phyloP scores from a whole-genome alignment of 1,284 basidiomycete genomes.

The Apiotrichum laibachii region DNA sequence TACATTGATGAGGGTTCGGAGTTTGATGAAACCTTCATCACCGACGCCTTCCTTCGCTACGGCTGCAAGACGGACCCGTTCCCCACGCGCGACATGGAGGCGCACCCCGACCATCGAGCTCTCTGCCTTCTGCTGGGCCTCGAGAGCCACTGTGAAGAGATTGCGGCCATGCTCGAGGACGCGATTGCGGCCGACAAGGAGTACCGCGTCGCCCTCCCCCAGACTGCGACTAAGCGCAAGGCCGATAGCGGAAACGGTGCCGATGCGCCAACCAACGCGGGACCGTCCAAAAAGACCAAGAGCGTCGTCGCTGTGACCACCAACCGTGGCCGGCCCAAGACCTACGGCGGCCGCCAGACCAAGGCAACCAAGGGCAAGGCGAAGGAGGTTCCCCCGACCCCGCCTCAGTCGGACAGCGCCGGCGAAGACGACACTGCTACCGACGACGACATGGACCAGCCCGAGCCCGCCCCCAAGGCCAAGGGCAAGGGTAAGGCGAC shows the following conservation, averaged over 20 bases:
- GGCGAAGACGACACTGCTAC: too few species aligned
- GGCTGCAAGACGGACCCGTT: conserved; percentile 1
- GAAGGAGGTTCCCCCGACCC: too few species aligned
- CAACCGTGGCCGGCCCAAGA: too few species aligned
- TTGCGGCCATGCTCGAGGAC: neutral
- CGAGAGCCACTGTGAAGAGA: neutral
- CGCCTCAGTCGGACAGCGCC: too few species aligned
- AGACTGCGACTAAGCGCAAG: neutral
- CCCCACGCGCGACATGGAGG: neutral
- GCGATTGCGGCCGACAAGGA: neutral
- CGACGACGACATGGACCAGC: too few species aligned
- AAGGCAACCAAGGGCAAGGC: too few species aligned
- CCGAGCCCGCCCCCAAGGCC: too few species aligned
- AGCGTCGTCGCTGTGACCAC: too few species aligned
- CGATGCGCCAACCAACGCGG: neutral
- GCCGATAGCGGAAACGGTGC: neutral
- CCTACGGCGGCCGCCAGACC: too few species aligned
- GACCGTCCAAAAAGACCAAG: neutral
- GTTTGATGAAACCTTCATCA: neutral
- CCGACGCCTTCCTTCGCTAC: conserved; percentile 1
- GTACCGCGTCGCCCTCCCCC: neutral
- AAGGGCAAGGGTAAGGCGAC: neutral
- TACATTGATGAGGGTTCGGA: neutral
- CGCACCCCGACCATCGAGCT: neutral
- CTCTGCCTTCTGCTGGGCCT: neutral